phyloP scores from a whole-genome alignment of 2,329 filamentous ascomycete genomes.

The Neonectria punicea region DNA sequence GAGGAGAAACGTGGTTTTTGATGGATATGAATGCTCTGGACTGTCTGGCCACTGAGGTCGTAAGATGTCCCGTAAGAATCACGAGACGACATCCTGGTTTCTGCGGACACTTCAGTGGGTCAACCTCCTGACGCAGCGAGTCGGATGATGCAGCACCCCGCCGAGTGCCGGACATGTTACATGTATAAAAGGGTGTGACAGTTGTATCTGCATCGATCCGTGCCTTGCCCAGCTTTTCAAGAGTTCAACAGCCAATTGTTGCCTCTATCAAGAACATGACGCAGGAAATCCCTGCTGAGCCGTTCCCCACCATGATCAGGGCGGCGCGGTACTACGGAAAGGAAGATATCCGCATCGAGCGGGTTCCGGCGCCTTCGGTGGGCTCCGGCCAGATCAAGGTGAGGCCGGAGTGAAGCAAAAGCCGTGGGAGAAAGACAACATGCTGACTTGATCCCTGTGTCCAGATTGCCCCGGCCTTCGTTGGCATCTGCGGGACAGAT shows the following conservation, averaged over 20 bases:
- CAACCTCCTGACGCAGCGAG: not conserved
- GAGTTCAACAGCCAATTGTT: not conserved
- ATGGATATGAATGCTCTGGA: not conserved
- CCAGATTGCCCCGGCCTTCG: conserved; percentile 50
- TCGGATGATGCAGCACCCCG: conserved; percentile 21
- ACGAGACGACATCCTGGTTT: not conserved
- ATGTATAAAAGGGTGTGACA: not conserved
- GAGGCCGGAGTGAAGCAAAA: not conserved
- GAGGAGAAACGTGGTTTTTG: not conserved
- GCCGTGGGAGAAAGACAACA: not conserved
- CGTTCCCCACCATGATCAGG: not conserved
- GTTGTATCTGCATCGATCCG: not conserved
- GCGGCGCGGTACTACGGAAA: not conserved
- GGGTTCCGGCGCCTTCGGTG: not conserved
- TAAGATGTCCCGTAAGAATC: not conserved
- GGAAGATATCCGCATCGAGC: not conserved
- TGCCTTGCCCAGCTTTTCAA: not conserved
- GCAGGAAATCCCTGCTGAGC: not conserved
- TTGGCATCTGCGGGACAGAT: conserved; percentile 60
- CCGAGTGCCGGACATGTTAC: not conserved
- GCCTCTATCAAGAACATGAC: not conserved
- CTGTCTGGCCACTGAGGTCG: not conserved
- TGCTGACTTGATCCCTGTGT: not conserved
- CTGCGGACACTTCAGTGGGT: not conserved
- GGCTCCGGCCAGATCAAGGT: not conserved